phyloP scores from a whole-genome alignment of 2,329 filamentous ascomycete species.

The Monascus ruber region DNA sequence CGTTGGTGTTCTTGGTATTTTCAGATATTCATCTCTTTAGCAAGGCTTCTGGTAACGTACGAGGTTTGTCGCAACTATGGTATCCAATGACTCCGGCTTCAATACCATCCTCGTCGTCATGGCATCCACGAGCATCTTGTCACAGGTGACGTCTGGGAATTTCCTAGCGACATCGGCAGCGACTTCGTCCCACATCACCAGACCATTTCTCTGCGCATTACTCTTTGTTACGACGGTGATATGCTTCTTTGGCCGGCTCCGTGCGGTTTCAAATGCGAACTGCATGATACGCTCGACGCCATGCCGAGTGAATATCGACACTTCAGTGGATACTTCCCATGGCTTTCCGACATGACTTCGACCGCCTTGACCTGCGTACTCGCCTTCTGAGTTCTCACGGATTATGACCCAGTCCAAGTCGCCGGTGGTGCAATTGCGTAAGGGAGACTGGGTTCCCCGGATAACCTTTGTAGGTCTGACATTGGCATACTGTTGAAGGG shows the following conservation, averaged over 20 bases:
- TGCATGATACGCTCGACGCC: constrained; percentile 49
- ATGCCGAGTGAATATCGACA: constrained; percentile 52
- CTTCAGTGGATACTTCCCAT: constrained; percentile 53
- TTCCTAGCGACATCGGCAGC: constrained; percentile 44
- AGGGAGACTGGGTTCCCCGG: constrained; percentile 47
- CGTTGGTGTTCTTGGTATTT: constrained; percentile 11
- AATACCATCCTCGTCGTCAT: constrained; percentile 56
- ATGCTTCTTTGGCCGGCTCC: constrained; percentile 44
- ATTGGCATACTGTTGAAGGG: constrained; percentile 59
- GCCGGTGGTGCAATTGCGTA: constrained; percentile 42
- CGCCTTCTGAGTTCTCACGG: constrained; percentile 56
- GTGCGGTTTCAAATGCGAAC: constrained; percentile 52
- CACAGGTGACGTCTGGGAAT: constrained; percentile 49
- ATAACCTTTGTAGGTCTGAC: constrained; percentile 54
- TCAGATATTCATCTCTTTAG: background rate
- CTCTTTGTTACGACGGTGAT: constrained; percentile 56
- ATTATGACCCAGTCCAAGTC: constrained; percentile 58
- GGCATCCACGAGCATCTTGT: constrained; percentile 58
- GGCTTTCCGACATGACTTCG: constrained; percentile 46
- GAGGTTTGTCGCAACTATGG: constrained; percentile 53
- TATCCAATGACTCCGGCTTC: constrained; percentile 49
- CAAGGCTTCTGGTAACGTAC: constrained; percentile 8
- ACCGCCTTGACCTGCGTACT: constrained; percentile 55
- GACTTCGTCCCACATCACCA: constrained; percentile 59
- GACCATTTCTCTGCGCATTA: constrained; percentile 54